Evolutionary conservation across 2,329 filamentous ascomycete genomes (phyloP), one percentile per base, ranked within the genome.

Genomic region (Madurella mycetomatis): DNA sequence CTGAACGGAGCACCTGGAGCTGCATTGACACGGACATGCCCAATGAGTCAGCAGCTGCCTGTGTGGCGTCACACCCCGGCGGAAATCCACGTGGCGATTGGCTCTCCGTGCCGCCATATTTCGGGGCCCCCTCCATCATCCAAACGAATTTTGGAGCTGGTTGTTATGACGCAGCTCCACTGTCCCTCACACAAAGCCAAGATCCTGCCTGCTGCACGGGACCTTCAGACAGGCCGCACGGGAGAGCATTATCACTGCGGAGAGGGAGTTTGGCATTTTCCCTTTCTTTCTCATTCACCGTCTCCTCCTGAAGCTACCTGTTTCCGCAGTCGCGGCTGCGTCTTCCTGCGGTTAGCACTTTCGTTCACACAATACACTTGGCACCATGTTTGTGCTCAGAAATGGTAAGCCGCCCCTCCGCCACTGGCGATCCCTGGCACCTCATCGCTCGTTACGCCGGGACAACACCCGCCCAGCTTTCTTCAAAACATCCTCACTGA

Each of bases 351-450:
- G 18, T 46, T 49, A 48, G 34, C 25, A 39, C 19, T n/a, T 32
- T 44, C 18, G 12, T 47, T 53, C 47, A 32, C 19, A 32, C 4
- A 18, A 43, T 37, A 34, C n/a, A 1, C 7, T 32, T 46, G 31
- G 40, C 57, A 54, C 46, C 49, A 76, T 76, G 73, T 76, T 76
- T 63, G 69, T 75, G 55, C 69, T 74, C 58, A 68, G 70, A 57
- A 75, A 74, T 66, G 72, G 73, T 74, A 67, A 66, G 77, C 71
- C 60, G 25, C 25, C 54, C 48, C 55, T 42, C 46, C 49, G 9
- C 13, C 44, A 17, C 18, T 49, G 40, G 39, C 16, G 11, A 50
- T 45, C n/a, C 13, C 41, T 30, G 17, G 17, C 41, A 17, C 31
- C 42, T 25, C 18, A 16, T 43, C 37, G 49, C 45, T 49, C 16